Conservation (phyloP, 2,329 filamentous ascomycete genomes). For the Aspergillus viridinutans region DNA sequence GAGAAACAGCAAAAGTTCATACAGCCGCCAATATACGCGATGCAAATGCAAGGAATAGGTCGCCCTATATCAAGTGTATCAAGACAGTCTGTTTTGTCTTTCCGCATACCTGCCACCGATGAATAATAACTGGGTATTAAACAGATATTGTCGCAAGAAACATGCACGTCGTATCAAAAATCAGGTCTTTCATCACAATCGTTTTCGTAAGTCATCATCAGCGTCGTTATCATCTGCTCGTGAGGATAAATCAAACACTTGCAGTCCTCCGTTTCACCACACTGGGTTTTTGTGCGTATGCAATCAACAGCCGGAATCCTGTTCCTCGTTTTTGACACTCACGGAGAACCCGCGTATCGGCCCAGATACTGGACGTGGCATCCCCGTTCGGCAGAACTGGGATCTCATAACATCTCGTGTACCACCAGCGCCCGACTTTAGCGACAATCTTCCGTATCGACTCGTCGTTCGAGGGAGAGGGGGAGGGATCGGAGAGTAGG, state of each 20-base stretch:
- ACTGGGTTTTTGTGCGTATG: constrained; percentile 77
- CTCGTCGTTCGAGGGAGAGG: constrained; percentile 69
- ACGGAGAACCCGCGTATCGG: constrained; percentile 65
- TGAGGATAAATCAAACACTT: constrained; percentile 31
- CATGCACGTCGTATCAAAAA: not conserved
- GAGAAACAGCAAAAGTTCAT: constrained; percentile 11
- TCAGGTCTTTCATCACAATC: not conserved
- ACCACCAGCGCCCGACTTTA: constrained; percentile 94
- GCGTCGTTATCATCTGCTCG: not conserved
- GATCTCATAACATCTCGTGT: constrained; percentile 83
- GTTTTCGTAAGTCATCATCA: constrained; percentile 6
- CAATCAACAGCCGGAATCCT: constrained; percentile 85
- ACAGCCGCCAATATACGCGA: constrained; percentile 10
- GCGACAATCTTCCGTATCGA: constrained; percentile 90
- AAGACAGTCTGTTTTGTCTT: constrained; percentile 1
- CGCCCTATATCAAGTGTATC: constrained; percentile 1
- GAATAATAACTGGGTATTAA: not conserved
- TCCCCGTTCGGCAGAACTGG: constrained; percentile 50
- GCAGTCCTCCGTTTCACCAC: constrained; percentile 41
- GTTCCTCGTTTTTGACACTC: constrained; percentile 87
- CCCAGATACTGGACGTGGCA: constrained; percentile 68
- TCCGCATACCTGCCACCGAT: not conserved
- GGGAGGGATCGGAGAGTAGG: constrained; percentile 67
- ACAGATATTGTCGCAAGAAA: not conserved
- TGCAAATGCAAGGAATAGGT: not conserved